A percentile compares a stretch with the other conserved stretches of the same genome.
These are phyloP conservation scores for Lipomyces spencermartinsiae DNA, from an alignment of 805 yeast genomes.

Conservation along the genomic window DNA sequence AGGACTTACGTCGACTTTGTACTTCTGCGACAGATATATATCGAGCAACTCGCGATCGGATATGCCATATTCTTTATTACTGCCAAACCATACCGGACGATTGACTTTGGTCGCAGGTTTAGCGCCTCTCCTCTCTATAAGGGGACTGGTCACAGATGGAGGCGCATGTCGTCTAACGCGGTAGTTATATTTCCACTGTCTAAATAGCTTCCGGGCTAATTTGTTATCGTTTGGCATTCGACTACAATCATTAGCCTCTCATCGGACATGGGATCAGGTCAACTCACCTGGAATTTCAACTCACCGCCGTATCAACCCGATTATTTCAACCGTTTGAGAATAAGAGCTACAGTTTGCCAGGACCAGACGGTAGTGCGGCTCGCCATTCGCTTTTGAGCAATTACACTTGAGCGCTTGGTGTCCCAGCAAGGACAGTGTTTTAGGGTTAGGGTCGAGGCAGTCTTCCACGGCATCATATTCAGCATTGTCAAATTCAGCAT, in stretches of 20 bases:
- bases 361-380: too few relatives aligned
- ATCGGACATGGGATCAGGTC: neutral
- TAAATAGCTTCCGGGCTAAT: neutral
- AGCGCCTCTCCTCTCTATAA: neutral
- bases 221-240: neutral
- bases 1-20: conserved; percentile 19
- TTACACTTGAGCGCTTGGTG: too few relatives aligned
- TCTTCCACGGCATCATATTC: too few relatives aligned
- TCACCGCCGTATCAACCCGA: neutral
- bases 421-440: too few relatives aligned
- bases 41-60: conserved; percentile 33
- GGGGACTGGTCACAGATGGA: neutral
- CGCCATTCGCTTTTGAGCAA: too few relatives aligned
- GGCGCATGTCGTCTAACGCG: neutral
- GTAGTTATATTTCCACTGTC: conserved; percentile 1
- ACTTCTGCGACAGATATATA: conserved; percentile 19
- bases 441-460: too few relatives aligned
- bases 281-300: neutral
- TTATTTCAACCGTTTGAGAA: neutral
- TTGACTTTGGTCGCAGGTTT: neutral
- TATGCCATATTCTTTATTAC: conserved; percentile 33
- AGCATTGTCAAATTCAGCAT: too few relatives aligned
- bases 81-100: conserved; percentile 22
- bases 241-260: neutral
- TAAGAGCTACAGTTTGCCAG: too few relatives aligned